phyloP scores from a whole-genome alignment of 148 eudicot species.

The Mesembryanthemum crystallinum region DNA sequence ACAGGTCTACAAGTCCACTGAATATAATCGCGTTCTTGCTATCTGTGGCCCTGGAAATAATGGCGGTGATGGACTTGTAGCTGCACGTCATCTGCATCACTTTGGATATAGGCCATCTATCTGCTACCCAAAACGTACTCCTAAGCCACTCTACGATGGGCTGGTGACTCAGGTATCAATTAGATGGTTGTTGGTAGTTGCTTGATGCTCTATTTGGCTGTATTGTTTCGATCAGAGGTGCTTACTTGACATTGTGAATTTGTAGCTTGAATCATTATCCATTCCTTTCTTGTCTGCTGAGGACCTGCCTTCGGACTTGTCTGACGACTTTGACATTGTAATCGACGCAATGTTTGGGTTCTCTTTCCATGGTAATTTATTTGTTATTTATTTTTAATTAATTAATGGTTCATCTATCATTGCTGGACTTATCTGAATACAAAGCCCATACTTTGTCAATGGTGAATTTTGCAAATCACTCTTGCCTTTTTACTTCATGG shows the following conservation, averaged over 20 bases:
- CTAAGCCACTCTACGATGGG: constrained; percentile 83
- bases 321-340: constrained; percentile 69
- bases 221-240: constrained; percentile 15
- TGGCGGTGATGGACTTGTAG: constrained; percentile 99
- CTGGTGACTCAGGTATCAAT: constrained; percentile 96
- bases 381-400: constrained; percentile 3
- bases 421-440: neutral
- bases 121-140: constrained; percentile 93
- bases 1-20: constrained; percentile 73
- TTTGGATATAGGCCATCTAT: constrained; percentile 81
- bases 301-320: constrained; percentile 75
- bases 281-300: constrained; percentile 76
- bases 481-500: neutral
- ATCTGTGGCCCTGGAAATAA: constrained; percentile 99
- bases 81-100: constrained; percentile 92
- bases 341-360: constrained; percentile 98
- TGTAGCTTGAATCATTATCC: constrained; percentile 85
- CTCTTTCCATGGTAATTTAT: constrained; percentile 75
- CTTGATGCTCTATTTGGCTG: constrained; percentile 6
- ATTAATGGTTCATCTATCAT: neutral
- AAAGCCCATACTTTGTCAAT: neutral
- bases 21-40: constrained; percentile 68
- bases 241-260: constrained; percentile 29
- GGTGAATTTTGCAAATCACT: neutral
- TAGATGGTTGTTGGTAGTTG: neutral